Evolutionary conservation across 257 asterid species (phyloP).

Genomic region (Plantago ovata): DNA sequence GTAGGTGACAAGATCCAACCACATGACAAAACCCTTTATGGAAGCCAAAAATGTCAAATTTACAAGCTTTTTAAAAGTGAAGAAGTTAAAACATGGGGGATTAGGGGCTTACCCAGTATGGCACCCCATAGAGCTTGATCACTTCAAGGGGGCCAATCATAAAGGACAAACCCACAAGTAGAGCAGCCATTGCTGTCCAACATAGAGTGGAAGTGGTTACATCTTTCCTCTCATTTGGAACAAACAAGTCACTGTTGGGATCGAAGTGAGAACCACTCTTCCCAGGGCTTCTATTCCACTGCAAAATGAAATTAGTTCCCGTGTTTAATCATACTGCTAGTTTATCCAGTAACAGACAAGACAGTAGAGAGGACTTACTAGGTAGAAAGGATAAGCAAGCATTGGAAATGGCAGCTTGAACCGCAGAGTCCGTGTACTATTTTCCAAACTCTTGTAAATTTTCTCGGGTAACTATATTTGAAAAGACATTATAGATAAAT

Average conservation of each 20-base stretch:
- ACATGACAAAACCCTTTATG: constrained; percentile 24
- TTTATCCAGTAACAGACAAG: constrained; percentile 6
- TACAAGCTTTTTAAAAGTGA: background rate
- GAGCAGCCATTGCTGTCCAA: constrained; percentile 84
- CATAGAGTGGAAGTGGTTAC: constrained; percentile 80
- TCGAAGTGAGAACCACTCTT: constrained; percentile 84
- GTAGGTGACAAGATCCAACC: constrained; percentile 24
- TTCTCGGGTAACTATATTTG: constrained; percentile 19
- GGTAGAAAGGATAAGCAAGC: constrained; percentile 86
- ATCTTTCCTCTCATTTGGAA: constrained; percentile 67
- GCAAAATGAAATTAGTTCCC: too few species aligned
- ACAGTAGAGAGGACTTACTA: constrained; percentile 37
- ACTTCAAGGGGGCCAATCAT: constrained; percentile 68
- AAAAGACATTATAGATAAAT: too few species aligned
- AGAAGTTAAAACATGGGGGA: constrained; percentile 44
- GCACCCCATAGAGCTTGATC: constrained; percentile 85
- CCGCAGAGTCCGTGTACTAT: too few species aligned
- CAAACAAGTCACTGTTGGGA: constrained; percentile 81
- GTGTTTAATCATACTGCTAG: too few species aligned
- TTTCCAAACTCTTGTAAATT: constrained; percentile 37
- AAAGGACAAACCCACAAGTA: constrained; percentile 70
- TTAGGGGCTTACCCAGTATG: too few species aligned
- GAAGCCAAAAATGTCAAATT: too few species aligned
- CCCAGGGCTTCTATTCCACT: constrained; percentile 97
- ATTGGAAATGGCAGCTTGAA: constrained; percentile 88